Conservation (phyloP, 352 stramenopile species). For the Peronospora belbahrii region DNA sequence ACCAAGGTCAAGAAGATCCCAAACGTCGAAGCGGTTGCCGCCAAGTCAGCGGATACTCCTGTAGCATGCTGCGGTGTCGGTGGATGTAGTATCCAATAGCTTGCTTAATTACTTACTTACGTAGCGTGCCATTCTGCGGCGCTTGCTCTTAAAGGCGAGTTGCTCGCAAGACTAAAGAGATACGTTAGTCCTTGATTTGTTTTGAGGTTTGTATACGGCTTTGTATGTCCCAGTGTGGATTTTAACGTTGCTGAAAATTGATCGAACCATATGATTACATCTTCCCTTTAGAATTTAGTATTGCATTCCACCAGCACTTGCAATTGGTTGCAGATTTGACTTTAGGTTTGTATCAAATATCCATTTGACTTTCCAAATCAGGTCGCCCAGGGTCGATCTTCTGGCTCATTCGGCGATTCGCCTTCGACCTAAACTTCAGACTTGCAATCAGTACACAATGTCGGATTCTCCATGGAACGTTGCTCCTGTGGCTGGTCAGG, state of each 20-base stretch:
- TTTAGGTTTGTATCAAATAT: constrained; percentile 3
- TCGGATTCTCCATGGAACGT: constrained; percentile 42
- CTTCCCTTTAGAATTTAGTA: too few species aligned
- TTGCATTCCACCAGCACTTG: too few species aligned
- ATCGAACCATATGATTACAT: too few species aligned
- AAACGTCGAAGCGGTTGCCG: constrained; percentile 12
- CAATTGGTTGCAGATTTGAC: constrained; percentile 9
- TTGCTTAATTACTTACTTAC: constrained; percentile 13
- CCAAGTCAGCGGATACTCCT: constrained; percentile 14
- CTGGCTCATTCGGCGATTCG: constrained; percentile 26
- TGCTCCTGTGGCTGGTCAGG: constrained; percentile 30
- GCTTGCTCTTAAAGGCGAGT: not conserved
- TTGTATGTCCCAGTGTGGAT: too few species aligned
- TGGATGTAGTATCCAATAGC: constrained; percentile 28
- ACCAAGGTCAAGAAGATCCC: constrained; percentile 19
- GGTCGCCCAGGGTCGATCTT: too few species aligned
- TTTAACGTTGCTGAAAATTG: too few species aligned
- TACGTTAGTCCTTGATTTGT: constrained; percentile 4
- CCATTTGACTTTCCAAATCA: constrained; percentile 8
- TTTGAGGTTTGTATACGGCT: constrained; percentile 2
- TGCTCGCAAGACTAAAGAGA: constrained; percentile 5
- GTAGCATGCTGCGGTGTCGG: constrained; percentile 24
- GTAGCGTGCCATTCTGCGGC: not conserved
- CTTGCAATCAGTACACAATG: constrained; percentile 12
- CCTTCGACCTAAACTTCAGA: constrained; percentile 1